A percentile compares a stretch with the other conserved stretches of the same genome.
These are phyloP conservation scores for Camelina hispida DNA, from an alignment of 345 rosid genomes.

Conservation along the genomic window DNA sequence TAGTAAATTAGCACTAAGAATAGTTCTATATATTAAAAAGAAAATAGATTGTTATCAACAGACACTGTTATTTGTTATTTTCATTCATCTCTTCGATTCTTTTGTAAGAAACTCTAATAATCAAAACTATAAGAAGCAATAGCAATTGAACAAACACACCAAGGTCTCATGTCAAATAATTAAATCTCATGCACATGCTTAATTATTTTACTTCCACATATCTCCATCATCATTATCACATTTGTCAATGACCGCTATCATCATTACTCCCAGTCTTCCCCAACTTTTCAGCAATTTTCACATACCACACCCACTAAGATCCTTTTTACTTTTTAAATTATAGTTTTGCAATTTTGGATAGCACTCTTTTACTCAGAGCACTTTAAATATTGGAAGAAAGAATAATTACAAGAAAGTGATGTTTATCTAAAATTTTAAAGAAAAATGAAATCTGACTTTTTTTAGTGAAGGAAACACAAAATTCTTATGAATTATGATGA, in stretches of 20 bases:
- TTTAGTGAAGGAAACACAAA: background rate
- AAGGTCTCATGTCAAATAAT: constrained; percentile 54
- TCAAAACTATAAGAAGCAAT: background rate
- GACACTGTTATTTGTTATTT: background rate
- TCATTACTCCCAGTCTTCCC: background rate
- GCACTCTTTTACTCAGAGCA: background rate
- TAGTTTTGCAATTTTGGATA: background rate
- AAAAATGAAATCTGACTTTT: too few relatives aligned
- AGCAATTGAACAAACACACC: constrained; percentile 16
- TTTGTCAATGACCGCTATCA: constrained; percentile 8
- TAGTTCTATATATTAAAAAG: background rate
- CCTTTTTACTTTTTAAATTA: background rate
- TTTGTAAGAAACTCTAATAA: background rate
- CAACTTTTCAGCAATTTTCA: constrained; percentile 12
- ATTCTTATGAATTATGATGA: background rate
- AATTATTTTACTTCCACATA: constrained; percentile 60
- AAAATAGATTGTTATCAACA: background rate
- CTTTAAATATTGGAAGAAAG: background rate
- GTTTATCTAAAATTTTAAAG: too few relatives aligned
- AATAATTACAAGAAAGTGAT: background rate
- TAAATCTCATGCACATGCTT: constrained; percentile 59
- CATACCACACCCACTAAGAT: background rate
- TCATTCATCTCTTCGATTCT: background rate
- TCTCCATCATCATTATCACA: constrained; percentile 45
- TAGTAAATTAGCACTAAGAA: background rate